These are phyloP conservation scores for Boletus smithii DNA, from an alignment of 1,284 basidiomycete genomes.

Conservation along the genomic window DNA sequence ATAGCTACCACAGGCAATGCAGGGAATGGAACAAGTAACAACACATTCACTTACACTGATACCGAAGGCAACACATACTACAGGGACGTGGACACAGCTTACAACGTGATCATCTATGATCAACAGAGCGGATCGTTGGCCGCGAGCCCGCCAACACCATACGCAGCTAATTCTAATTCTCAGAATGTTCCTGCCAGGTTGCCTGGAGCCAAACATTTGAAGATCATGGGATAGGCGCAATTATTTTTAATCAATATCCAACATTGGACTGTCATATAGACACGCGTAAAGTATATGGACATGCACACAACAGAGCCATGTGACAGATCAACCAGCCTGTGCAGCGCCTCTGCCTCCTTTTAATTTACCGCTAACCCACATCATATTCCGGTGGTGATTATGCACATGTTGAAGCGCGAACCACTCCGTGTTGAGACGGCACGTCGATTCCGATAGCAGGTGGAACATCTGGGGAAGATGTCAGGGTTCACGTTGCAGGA, in stretches of 20 bases:
- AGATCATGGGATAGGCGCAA: slow-evolving; percentile 1
- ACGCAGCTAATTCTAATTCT: neutral
- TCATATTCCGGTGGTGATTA: slow-evolving; percentile 9
- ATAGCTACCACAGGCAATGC: slow-evolving; percentile 38
- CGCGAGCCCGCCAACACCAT: neutral
- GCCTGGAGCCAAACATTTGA: slow-evolving; percentile 37
- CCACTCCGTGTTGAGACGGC: slow-evolving; percentile 40
- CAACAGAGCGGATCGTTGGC: slow-evolving; percentile 56
- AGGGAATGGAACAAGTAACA: slow-evolving; percentile 68
- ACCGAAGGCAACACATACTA: slow-evolving; percentile 58
- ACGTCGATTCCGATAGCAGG: slow-evolving; percentile 8
- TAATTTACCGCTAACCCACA: slow-evolving; percentile 17
- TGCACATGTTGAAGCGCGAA: slow-evolving; percentile 44
- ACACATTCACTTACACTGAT: slow-evolving; percentile 63
- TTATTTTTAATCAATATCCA: neutral
- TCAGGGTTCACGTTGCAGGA: neutral
- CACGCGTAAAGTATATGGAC: slow-evolving; percentile 14
- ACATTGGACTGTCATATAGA: slow-evolving; percentile 4
- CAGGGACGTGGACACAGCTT: slow-evolving; percentile 56
- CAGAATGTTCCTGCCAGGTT: slow-evolving; percentile 35
- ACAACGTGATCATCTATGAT: slow-evolving; percentile 61
- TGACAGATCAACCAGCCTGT: neutral
- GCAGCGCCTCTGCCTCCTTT: neutral
- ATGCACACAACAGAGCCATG: slow-evolving; percentile 4
- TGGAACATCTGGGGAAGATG: slow-evolving; percentile 20